Evolutionary conservation across 2,329 filamentous ascomycete species (phyloP), one percentile per base, ranked within the genome.

Genomic region (Cladophialophora chaetospira): DNA sequence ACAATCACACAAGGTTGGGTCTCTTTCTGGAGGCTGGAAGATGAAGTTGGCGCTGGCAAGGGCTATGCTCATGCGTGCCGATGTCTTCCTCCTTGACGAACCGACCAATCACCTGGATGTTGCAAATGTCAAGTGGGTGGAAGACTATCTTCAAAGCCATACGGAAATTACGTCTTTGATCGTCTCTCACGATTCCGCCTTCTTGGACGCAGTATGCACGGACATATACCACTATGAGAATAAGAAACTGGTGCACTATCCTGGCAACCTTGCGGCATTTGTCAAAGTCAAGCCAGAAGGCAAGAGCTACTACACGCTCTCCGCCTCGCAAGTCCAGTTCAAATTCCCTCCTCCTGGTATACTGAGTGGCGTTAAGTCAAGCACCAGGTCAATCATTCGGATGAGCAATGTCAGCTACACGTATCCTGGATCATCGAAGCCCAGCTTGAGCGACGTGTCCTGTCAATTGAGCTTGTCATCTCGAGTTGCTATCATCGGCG

Each of bases 211-310:
- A 64, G 92, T 99, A 65, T 97, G 93, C 70, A 99, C 94, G 5
- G 94, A 99, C 71, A 97, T 99, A 70, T 97, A 97, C 78, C 94
- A 99, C 78, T 99, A 99, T 76, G 94, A 99, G 75, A 85, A 87
- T 75, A 99, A 99, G 85, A 99, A 97, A 80, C 83, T 99, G 29
- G 77, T 79, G 36, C 73, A 72, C 65, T 80, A 80, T 68, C 73
- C 73, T 52, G 78, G 78, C 46, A 80, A 80, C 63, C 71, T 80
- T 55, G 76, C 78, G 40, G 78, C 66, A 44, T 97, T 99, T 70
- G 94, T 99, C 71, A 83, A 89, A 75, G 79, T 90, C 65, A 91
- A 90, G 71, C 94, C 94, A 10, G 94, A 97, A 77, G 94, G 88
- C 60, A 97, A 96, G 83, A 92, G 89, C 72, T 99, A 99, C 81